phyloP scores from a whole-genome alignment of 2,329 filamentous ascomycete genomes.

The Lachnellula subtilissima region DNA sequence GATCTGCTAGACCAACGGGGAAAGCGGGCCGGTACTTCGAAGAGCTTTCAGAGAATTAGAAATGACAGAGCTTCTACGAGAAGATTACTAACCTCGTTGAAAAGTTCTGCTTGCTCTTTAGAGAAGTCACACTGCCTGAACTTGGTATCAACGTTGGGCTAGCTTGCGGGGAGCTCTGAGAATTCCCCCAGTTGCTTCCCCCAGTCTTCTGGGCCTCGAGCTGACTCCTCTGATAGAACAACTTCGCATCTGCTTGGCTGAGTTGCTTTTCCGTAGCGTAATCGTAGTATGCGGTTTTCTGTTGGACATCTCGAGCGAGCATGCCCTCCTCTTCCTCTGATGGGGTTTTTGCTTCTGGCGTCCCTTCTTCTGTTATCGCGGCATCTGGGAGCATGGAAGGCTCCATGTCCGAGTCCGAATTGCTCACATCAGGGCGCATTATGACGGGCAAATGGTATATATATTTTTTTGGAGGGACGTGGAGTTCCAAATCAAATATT shows the following conservation, averaged over 20 bases:
- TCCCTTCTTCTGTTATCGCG: conserved; percentile 21
- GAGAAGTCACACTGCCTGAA: conserved; percentile 27
- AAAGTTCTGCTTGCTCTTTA: conserved; percentile 23
- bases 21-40: conserved; percentile 23
- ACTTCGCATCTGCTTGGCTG: conserved; percentile 89
- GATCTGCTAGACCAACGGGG: conserved; percentile 27
- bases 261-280: conserved; percentile 90
- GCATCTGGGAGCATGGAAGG: conserved; percentile 26
- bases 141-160: conserved; percentile 28
- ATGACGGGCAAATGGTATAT: not conserved
- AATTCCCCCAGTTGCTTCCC: conserved; percentile 29
- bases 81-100: conserved; percentile 15
- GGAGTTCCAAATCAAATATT: not conserved
- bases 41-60: conserved; percentile 10
- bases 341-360: conserved; percentile 21
- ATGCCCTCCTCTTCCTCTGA: conserved; percentile 41
- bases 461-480: not conserved
- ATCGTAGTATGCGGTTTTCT: conserved; percentile 85
- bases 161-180: conserved; percentile 25
- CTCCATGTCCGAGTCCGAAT: conserved; percentile 3
- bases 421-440: not conserved
- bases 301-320: conserved; percentile 55
- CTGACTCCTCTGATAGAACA: conserved; percentile 91
- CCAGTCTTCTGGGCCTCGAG: conserved; percentile 41
- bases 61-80: not conserved